phyloP scores from a whole-genome alignment of 306 rosid genomes.

The Glycine latifolia region DNA sequence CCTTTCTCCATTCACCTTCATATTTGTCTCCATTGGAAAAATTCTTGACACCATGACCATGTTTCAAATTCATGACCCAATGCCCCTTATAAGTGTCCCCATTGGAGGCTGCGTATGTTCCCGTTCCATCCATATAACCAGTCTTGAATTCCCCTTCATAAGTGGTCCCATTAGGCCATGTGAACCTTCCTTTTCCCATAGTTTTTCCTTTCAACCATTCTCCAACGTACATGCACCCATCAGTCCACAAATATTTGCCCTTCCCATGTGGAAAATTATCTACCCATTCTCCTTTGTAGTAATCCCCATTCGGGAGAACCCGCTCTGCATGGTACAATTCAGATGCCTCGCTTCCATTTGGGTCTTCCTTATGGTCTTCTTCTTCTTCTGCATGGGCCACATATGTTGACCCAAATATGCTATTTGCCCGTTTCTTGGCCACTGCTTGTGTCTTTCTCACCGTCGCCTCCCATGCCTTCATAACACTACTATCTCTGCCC shows the following conservation, averaged over 20 bases:
- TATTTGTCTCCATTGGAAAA: constrained; percentile 70
- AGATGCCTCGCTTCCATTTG: constrained; percentile 7
- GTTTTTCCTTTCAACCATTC: constrained; percentile 85
- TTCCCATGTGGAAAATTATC: constrained; percentile 85
- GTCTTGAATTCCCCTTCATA: constrained; percentile 89
- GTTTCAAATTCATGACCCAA: constrained; percentile 87
- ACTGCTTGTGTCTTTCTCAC: constrained; percentile 84
- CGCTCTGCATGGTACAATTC: constrained; percentile 69
- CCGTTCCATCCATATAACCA: constrained; percentile 85
- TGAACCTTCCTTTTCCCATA: constrained; percentile 84
- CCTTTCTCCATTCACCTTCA: constrained; percentile 88
- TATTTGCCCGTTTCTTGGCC: constrained; percentile 80
- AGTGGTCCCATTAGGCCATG: constrained; percentile 85
- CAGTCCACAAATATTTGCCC: constrained; percentile 87
- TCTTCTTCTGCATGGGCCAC: constrained; percentile 50
- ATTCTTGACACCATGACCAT: constrained; percentile 70
- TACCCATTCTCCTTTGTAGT: constrained; percentile 82
- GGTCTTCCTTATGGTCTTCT: constrained; percentile 45
- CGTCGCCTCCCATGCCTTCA: constrained; percentile 95
- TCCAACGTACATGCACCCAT: constrained; percentile 86
- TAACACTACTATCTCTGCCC: constrained; percentile 69
- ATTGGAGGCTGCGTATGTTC: constrained; percentile 60
- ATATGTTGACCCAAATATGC: constrained; percentile 66
- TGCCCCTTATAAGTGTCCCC: constrained; percentile 76
- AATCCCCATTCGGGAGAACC: constrained; percentile 85